phyloP scores from a whole-genome alignment of 2,329 filamentous ascomycete genomes.

The Pseudogymnoascus verrucosus region DNA sequence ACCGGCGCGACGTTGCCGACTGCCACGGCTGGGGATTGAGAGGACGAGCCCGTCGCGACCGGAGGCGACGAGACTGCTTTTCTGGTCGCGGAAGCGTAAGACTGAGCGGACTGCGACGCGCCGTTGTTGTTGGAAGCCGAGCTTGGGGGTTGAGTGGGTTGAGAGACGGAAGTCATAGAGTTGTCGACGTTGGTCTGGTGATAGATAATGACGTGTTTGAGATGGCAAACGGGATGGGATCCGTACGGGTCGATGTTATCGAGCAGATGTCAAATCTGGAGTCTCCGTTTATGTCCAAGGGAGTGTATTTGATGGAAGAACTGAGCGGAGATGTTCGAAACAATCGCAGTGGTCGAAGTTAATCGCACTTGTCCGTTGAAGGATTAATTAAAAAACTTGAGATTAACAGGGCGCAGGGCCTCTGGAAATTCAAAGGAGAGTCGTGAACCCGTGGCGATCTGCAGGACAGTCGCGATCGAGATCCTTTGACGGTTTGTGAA shows the following conservation, averaged over 20 bases:
- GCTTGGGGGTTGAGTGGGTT: conserved; percentile 25
- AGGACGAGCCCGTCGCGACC: conserved; percentile 51
- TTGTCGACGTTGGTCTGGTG: conserved; percentile 6
- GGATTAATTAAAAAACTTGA: conserved; percentile 4
- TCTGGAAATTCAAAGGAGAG: conserved; percentile 11
- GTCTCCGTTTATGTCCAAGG: not conserved
- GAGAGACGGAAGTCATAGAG: conserved; percentile 29
- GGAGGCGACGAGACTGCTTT: conserved; percentile 54
- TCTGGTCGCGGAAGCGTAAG: conserved; percentile 62
- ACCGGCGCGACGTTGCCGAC: conserved; percentile 45
- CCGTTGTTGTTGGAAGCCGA: conserved; percentile 49
- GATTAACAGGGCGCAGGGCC: conserved; percentile 1
- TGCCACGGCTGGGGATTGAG: conserved; percentile 45
- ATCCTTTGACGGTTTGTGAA: not conserved
- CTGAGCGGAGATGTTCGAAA: conserved; percentile 3
- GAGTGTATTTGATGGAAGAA: not conserved
- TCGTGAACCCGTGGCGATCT: conserved; percentile 4
- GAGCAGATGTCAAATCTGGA: conserved; percentile 18
- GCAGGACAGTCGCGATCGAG: conserved; percentile 8
- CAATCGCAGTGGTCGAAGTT: conserved; percentile 10
- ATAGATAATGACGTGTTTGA: conserved; percentile 3
- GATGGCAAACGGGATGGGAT: conserved; percentile 8
- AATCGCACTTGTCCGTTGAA: conserved; percentile 8
- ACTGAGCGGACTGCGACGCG: conserved; percentile 47
- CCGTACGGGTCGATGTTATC: not conserved